Base-by-base conservation (phyloP, 768 basidiomycete genomes). In the Termitomyces sp. region DNA sequence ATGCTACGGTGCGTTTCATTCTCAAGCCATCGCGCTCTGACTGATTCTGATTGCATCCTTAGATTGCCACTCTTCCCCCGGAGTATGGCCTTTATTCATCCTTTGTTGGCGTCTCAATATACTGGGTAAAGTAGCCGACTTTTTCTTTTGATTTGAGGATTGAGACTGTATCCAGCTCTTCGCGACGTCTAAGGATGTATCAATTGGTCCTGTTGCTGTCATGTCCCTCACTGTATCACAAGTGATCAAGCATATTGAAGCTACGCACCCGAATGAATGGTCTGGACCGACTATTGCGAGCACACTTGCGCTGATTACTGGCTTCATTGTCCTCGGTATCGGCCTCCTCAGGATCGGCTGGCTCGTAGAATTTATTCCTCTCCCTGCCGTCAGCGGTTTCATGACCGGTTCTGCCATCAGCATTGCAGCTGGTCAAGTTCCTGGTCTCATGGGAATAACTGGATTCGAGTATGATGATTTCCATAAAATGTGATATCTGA, bases 321-420 rank as follows among this genome's bases (percentile, higher is more conserved):
- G 96, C 16, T 93, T 94, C 73, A 94, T 96, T 72, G 89, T 93
- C 30, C 84, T 98, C 41, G 91, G 81, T 26, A 86, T 99, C 43
- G 97, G 97, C 50, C 74, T 98, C 26, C 77, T 98, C 12, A 83
- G 97, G 10, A 66, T 98, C 5, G 97, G 97, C 0, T 96, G 94
- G 93, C 75, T 98, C 35, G 88, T 98, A 53, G 95, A 98, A 69
- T 94, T 98, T 71, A 98, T 95, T 61, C 90, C 92, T 20, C 80
- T 84, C 7, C 89, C 90, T 3, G 91, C 91, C 2, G 87, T 93
- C 60, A 89, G 87, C 65, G 89, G 89, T 20, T 92, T 96, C 76
- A 97, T 99, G 95, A 98, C 96, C 0, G 96, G 96, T 20, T 95
- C 91, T n/a, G 96, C 96, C 38, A 85, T 98, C 74, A 95, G 79